These are phyloP conservation scores for Mortierella sp. DNA, from an alignment of 371 early-diverging fungal genomes.

Conservation along the genomic window DNA sequence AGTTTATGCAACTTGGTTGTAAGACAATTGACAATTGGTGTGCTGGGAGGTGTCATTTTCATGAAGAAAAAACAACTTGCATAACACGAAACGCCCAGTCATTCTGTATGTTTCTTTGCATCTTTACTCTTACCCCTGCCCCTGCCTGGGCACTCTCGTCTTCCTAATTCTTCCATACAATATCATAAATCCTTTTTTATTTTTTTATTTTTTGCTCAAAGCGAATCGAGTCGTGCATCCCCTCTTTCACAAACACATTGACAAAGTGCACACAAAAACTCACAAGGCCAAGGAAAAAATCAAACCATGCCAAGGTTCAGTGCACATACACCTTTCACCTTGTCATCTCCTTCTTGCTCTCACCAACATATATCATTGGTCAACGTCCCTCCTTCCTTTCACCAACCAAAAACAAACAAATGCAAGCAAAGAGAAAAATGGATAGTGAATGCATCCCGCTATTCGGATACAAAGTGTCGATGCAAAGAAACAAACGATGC, in stretches of 20 bases:
- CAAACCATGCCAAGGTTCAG: neutral
- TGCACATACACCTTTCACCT: neutral
- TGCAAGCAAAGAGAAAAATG: neutral
- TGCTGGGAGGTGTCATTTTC: too few relatives aligned
- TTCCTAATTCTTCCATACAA: too few relatives aligned
- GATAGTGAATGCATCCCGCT: neutral
- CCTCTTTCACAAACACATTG: neutral
- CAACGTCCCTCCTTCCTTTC: neutral
- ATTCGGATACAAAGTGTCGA: neutral
- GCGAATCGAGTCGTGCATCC: neutral
- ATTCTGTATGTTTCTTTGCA: too few relatives aligned
- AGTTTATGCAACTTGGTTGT: too few relatives aligned
- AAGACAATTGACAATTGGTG: too few relatives aligned
- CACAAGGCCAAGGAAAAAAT: neutral
- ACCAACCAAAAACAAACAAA: neutral
- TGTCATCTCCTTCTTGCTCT: neutral
- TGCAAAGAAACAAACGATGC: neutral
- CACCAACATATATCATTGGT: neutral
- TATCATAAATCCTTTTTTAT: too few relatives aligned
- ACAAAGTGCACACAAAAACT: neutral
- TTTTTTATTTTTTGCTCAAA: neutral
- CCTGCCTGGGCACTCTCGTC: too few relatives aligned
- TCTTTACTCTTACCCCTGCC: too few relatives aligned
- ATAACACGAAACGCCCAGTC: too few relatives aligned
- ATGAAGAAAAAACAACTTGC: too few relatives aligned